Percentiles rank a stretch among this genome's conserved stretches.
Conservation (phyloP, 768 basidiomycete genomes). For the Gymnopilus junonius region DNA sequence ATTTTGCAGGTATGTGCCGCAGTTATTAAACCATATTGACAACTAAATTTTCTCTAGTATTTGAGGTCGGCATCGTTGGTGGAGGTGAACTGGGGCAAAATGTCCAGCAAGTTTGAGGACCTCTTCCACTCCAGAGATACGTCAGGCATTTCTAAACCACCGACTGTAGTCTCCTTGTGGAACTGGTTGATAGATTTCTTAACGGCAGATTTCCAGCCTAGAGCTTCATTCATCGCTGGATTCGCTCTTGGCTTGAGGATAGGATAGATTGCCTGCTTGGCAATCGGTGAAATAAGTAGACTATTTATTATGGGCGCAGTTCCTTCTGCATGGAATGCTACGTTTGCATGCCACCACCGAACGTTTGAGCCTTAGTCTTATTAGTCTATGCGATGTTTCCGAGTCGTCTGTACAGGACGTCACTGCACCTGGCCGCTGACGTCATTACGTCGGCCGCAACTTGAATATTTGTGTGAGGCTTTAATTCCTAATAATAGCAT, state of each 20-base stretch:
- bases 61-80: conserved; percentile 73
- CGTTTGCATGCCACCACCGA: too few relatives aligned
- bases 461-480: background rate
- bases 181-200: conserved; percentile 77
- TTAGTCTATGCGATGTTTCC: too few relatives aligned
- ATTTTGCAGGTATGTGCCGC: conserved; percentile 74
- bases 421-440: too few relatives aligned
- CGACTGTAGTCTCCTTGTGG: conserved; percentile 70
- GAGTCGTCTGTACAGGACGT: too few relatives aligned
- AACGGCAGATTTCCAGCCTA: conserved; percentile 89
- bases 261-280: conserved; percentile 46
- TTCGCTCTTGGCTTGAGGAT: conserved; percentile 80
- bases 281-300: too few relatives aligned
- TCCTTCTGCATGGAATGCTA: too few relatives aligned
- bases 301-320: too few relatives aligned
- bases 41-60: conserved; percentile 56
- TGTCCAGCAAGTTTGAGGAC: conserved; percentile 71
- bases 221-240: conserved; percentile 88
- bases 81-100: conserved; percentile 78
- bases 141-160: conserved; percentile 56
- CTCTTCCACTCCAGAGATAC: conserved; percentile 69
- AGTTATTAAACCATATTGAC: background rate
- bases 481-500: background rate
- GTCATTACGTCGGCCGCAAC: too few relatives aligned
- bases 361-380: too few relatives aligned